These are phyloP conservation scores for Cryphonectria japonica DNA, from an alignment of 2,329 filamentous ascomycete species.

Conservation along the genomic window DNA sequence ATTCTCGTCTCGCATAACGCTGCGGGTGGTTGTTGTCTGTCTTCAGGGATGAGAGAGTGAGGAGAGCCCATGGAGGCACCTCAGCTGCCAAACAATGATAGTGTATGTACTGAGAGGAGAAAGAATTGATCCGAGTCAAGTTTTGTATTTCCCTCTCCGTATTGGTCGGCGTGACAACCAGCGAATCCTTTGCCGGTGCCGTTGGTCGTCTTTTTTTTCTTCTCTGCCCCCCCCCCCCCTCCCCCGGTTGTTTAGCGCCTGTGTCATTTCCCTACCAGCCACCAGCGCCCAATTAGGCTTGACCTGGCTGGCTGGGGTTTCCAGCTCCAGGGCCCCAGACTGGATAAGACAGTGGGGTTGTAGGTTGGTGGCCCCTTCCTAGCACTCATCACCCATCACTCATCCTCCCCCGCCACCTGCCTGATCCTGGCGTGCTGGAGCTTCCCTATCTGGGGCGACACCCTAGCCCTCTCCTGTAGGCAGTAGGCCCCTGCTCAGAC, in stretches of 20 bases:
- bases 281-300: neutral
- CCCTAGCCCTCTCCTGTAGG: neutral
- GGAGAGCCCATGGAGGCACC: neutral
- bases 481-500: slow-evolving; percentile 13
- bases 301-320: neutral
- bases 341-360: neutral
- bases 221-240: no score
- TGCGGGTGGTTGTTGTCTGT: neutral
- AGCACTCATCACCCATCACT: no score
- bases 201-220: no score
- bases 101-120: neutral
- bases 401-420: slow-evolving; percentile 2
- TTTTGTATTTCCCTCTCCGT: neutral
- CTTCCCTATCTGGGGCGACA: neutral
- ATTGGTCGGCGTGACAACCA: slow-evolving; percentile 24
- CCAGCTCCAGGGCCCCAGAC: neutral
- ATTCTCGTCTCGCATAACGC: neutral
- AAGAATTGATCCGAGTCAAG: neutral
- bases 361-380: neutral
- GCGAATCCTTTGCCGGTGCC: neutral
- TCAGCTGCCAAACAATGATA: neutral
- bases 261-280: slow-evolving; percentile 11
- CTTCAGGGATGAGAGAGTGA: neutral
- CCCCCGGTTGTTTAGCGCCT: slow-evolving; percentile 16
- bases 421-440: neutral